Evolutionary conservation across 495 filamentous ascomycete genomes (phyloP).

Genomic region (Penicillium atrosanguineum): DNA sequence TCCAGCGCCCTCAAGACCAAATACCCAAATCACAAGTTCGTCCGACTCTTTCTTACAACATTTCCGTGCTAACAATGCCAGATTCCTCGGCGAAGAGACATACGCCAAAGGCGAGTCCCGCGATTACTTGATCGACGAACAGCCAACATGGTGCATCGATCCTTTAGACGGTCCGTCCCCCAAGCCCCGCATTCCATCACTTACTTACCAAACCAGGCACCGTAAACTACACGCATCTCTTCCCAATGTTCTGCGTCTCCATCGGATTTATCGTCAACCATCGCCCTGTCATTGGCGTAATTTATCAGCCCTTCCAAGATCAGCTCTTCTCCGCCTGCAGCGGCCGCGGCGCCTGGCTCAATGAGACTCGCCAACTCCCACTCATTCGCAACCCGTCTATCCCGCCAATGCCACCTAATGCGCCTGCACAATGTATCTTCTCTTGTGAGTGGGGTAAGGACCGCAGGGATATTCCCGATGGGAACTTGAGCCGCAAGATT

Average conservation of each 20-base stretch:
- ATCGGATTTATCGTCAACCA: slow-evolving; percentile 60
- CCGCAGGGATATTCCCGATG: slow-evolving; percentile 55
- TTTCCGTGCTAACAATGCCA: slow-evolving; percentile 15
- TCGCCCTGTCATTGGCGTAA: slow-evolving; percentile 59
- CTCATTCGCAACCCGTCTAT: slow-evolving; percentile 53
- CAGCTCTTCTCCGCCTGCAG: slow-evolving; percentile 62
- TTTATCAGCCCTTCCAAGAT: slow-evolving; percentile 62
- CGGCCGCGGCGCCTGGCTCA: slow-evolving; percentile 64
- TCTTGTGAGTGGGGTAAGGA: slow-evolving; percentile 74
- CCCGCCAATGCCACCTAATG: slow-evolving; percentile 58
- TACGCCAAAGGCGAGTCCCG: slow-evolving; percentile 58
- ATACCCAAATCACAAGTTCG: slow-evolving; percentile 63
- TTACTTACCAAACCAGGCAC: slow-evolving; percentile 36
- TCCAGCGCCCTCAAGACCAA: slow-evolving; percentile 48
- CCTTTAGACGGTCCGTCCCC: slow-evolving; percentile 55
- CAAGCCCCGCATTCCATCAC: background rate
- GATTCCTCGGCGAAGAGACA: slow-evolving; percentile 70
- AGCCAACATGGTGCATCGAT: slow-evolving; percentile 69
- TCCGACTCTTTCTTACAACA: background rate
- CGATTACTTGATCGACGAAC: slow-evolving; percentile 58
- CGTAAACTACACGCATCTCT: slow-evolving; percentile 70
- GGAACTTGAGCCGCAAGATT: slow-evolving; percentile 64
- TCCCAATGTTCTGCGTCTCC: slow-evolving; percentile 71
- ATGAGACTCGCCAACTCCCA: slow-evolving; percentile 57
- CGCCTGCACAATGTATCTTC: slow-evolving; percentile 65